Evolutionary conservation across 306 rosid genomes (phyloP).

Genomic region (Styphnolobium japonicum): DNA sequence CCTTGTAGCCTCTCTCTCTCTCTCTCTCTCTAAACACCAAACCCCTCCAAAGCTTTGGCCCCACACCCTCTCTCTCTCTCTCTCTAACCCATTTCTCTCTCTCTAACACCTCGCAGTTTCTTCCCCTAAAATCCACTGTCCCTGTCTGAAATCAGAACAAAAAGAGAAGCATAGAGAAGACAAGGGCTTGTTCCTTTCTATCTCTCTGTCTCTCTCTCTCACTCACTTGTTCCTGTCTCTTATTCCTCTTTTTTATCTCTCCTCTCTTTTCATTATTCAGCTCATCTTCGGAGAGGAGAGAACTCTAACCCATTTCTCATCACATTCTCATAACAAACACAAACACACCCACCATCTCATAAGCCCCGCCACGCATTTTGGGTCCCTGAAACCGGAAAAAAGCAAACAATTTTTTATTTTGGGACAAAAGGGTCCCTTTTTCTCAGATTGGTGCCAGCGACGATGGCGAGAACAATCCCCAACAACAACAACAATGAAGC

Average conservation of each 20-base stretch:
- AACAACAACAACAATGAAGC: slow-evolving; percentile 4
- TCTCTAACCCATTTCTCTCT: not conserved
- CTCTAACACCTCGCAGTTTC: not conserved
- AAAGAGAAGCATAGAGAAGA: slow-evolving; percentile 17
- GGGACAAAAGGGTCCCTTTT: not conserved
- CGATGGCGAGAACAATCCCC: slow-evolving; percentile 19
- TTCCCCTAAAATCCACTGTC: slow-evolving; percentile 20
- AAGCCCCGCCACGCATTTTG: not conserved
- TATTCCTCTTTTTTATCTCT: slow-evolving; percentile 5
- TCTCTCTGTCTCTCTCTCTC: slow-evolving; percentile 13
- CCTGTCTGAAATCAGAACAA: slow-evolving; percentile 3
- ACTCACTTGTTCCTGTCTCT: not conserved
- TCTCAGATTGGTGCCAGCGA: not conserved
- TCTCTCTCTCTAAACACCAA: slow-evolving; percentile 17
- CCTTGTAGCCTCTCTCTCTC: not conserved
- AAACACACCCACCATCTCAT: not conserved
- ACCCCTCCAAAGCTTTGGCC: slow-evolving; percentile 22
- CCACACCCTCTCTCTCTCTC: slow-evolving; percentile 16
- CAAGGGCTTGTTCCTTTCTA: not conserved
- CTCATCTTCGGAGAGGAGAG: slow-evolving; percentile 50
- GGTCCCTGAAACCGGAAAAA: not conserved
- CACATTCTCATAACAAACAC: not conserved
- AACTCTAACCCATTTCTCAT: slow-evolving; percentile 1
- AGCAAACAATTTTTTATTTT: not conserved
- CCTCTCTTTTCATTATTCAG: slow-evolving; percentile 17